Evolutionary conservation across 2,329 filamentous ascomycete species (phyloP).

Genomic region (Sarocladium kiliense): DNA sequence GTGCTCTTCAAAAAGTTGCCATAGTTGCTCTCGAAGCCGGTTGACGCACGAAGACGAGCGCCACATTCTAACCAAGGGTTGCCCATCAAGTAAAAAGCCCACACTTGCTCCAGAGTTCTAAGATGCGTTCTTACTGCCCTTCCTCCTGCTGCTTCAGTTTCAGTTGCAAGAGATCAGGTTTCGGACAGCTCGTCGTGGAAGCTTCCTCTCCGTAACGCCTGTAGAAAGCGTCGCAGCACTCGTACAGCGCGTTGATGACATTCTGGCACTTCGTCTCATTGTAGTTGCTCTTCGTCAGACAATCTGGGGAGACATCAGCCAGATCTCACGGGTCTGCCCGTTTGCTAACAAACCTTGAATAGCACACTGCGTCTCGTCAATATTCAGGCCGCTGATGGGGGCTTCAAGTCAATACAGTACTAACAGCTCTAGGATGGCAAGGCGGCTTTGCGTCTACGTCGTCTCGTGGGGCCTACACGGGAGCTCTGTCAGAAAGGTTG

Average conservation of each 20-base stretch:
- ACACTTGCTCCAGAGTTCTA: background rate
- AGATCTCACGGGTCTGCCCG: background rate
- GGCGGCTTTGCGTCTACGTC: constrained; percentile 12
- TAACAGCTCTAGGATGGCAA: constrained; percentile 13
- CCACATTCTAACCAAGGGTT: constrained; percentile 27
- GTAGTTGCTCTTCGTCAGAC: constrained; percentile 77
- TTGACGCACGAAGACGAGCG: constrained; percentile 40
- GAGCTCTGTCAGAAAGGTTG: background rate
- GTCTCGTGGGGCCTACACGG: constrained; percentile 11
- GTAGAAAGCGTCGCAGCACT: constrained; percentile 91
- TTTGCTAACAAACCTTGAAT: constrained; percentile 12
- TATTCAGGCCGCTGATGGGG: too few relatives aligned
- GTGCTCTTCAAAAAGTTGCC: constrained; percentile 70
- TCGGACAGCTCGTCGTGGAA: constrained; percentile 78
- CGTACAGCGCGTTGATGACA: constrained; percentile 80
- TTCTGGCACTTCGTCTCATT: constrained; percentile 77
- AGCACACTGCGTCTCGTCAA: constrained; percentile 11
- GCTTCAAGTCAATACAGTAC: background rate
- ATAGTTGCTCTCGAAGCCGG: constrained; percentile 42
- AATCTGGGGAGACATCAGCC: constrained; percentile 51
- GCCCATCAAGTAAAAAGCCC: background rate
- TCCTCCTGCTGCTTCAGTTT: constrained; percentile 75
- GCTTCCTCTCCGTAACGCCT: constrained; percentile 70
- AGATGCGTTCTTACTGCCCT: constrained; percentile 15
- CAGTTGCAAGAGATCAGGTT: constrained; percentile 69